Base-by-base conservation (phyloP, 2,329 filamentous ascomycete genomes). In the Hirsutella thompsonii region DNA sequence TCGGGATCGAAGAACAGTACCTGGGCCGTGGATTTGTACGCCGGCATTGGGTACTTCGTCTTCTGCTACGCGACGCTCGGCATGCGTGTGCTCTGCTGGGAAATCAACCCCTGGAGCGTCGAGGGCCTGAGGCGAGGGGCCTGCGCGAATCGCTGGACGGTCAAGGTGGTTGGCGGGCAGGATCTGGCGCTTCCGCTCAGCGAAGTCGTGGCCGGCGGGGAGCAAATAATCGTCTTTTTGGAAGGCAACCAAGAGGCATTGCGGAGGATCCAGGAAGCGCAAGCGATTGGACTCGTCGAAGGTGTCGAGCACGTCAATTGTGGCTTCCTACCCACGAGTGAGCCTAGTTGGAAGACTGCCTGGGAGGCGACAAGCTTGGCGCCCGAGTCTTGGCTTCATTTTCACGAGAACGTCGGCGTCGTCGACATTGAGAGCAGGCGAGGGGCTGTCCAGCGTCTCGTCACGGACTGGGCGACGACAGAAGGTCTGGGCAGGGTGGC, bases 31-130 rank as follows among this genome's bases (percentile, higher is more conserved):
- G 90, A 96, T 58, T 64, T 96, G 44, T 95, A 94, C 63, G 86
- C 84, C 0, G 90, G 90, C 0, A 94, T 95, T 48, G 90, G 90
- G 5, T 95, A 95, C 61, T 95, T 96, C 61, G 76, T 83, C 3
- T 94, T 95, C 54, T 83, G 78, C 26, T 95, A 94, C 60, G 72
- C 80, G 6, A 70, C 67, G 44, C 73, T 81, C 16, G 87, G 86
- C 0, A 64, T 89, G 52, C 64, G 73, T 38, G 81, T 95, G 1
- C 66, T 92, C 34, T 85, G 87, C 50, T 96, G 86, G 83, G 90
- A 96, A 60, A 66, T 95, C 36, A 95, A 94, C 57, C 81, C 82
- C 0, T 84, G 89, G 81, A 88, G 81, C 48, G 74, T 94, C 28
- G 87, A 95, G 63, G 88, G 84, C 0, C 59, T 96, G 54, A 70